phyloP scores from a whole-genome alignment of 2,329 filamentous ascomycete genomes.

The Phyllosticta ampelicida region DNA sequence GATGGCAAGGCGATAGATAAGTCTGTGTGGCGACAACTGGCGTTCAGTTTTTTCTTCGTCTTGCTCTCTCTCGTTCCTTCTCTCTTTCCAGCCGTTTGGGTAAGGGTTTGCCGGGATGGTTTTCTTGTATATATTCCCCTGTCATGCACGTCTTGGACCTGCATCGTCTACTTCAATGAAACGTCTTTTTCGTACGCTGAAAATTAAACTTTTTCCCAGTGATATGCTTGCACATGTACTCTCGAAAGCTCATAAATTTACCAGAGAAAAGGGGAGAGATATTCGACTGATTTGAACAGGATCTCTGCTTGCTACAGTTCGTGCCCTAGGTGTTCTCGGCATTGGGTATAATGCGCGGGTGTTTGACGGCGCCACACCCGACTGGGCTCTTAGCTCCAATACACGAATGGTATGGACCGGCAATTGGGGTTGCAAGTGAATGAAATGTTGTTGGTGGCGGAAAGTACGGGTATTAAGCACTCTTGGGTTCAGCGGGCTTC shows the following conservation, averaged over 20 bases:
- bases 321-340: too few species aligned
- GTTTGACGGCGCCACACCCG: too few species aligned
- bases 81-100: background rate
- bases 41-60: background rate
- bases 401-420: background rate
- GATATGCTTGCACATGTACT: too few species aligned
- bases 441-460: too few species aligned
- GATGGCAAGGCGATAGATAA: background rate
- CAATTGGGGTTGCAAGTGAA: background rate
- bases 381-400: too few species aligned
- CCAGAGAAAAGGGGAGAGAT: too few species aligned
- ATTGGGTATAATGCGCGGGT: too few species aligned
- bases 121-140: background rate
- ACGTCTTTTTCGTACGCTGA: background rate
- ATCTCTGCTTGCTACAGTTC: too few species aligned
- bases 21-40: background rate
- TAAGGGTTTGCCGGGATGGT: background rate
- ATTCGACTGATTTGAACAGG: too few species aligned
- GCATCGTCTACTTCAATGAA: background rate
- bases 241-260: too few species aligned
- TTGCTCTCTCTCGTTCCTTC: background rate
- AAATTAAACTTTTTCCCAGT: too few species aligned
- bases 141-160: background rate
- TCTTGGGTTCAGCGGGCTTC: constrained; percentile 39
- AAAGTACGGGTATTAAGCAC: background rate